These are phyloP conservation scores for Ambrosia trifida DNA, from an alignment of 129 eudicot species.

Conservation along the genomic window DNA sequence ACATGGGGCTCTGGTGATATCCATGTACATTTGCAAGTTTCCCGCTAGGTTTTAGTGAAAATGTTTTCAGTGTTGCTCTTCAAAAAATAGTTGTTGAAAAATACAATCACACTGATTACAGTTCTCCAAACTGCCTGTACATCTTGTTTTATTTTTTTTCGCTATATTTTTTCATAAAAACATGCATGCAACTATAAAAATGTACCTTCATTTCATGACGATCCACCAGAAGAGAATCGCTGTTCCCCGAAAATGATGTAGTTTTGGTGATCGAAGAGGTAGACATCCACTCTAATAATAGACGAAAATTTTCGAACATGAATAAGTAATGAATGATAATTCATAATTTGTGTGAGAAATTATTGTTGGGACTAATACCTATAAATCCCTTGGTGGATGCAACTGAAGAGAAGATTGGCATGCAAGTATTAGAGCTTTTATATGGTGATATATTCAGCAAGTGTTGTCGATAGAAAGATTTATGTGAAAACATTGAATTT, in stretches of 20 bases:
- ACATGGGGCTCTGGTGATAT: no score
- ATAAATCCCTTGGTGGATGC: neutral
- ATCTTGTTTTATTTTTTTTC: no score
- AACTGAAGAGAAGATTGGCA: no score
- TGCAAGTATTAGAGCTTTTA: neutral
- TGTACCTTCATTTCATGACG: neutral
- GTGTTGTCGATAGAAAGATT: neutral
- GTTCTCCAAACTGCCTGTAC: no score
- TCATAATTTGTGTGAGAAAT: no score
- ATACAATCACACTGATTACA: no score
- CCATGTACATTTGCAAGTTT: no score
- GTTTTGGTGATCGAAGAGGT: neutral
- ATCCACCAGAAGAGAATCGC: neutral
- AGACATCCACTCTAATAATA: neutral
- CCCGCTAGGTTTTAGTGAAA: no score
- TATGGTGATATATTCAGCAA: neutral
- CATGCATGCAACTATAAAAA: neutral
- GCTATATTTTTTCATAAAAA: neutral
- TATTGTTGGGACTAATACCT: neutral
- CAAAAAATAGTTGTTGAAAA: no score
- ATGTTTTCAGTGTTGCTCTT: no score
- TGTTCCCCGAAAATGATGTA: neutral
- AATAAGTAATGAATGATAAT: no score
- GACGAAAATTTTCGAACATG: no score
- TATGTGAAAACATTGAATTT: neutral